Conservation (phyloP, 371 early-diverging fungal genomes). For the Paramicrosporidium saccamoebae region DNA sequence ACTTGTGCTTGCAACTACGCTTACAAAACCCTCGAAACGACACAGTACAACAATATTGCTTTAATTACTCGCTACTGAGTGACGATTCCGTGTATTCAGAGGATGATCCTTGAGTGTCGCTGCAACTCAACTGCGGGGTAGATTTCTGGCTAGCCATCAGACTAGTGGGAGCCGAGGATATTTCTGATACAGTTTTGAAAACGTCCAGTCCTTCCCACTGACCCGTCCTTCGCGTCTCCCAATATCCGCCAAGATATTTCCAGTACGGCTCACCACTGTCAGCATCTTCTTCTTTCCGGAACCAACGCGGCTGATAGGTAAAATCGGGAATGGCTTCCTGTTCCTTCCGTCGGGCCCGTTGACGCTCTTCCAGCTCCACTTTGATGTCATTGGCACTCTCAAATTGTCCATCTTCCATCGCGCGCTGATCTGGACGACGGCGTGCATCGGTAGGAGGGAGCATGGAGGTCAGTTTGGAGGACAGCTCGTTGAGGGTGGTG, state of each 20-base stretch:
- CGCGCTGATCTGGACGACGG: conserved; percentile 34
- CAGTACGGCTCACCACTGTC: conserved; percentile 25
- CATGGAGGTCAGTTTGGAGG: conserved; percentile 10
- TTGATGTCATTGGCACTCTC: conserved; percentile 25
- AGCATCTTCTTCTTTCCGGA: conserved; percentile 15
- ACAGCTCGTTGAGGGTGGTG: conserved; percentile 25
- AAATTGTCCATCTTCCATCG: conserved; percentile 27
- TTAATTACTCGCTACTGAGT: too few species aligned
- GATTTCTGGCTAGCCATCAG: too few species aligned
- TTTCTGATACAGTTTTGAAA: too few species aligned
- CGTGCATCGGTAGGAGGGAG: conserved; percentile 41
- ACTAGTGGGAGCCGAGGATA: too few species aligned
- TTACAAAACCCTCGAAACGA: too few species aligned
- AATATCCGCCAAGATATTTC: conserved; percentile 21
- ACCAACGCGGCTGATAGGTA: conserved; percentile 33
- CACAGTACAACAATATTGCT: too few species aligned
- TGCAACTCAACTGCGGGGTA: too few species aligned
- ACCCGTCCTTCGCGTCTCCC: conserved; percentile 15
- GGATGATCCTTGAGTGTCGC: too few species aligned
- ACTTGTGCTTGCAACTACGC: too few species aligned
- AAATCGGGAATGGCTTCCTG: conserved; percentile 8
- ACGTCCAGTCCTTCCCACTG: too few species aligned
- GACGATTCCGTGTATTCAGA: too few species aligned
- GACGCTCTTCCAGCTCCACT: conserved; percentile 24
- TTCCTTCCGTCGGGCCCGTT: conserved; percentile 16